Conservation (phyloP, 495 filamentous ascomycete genomes). For the Jackrogersella minutella region DNA sequence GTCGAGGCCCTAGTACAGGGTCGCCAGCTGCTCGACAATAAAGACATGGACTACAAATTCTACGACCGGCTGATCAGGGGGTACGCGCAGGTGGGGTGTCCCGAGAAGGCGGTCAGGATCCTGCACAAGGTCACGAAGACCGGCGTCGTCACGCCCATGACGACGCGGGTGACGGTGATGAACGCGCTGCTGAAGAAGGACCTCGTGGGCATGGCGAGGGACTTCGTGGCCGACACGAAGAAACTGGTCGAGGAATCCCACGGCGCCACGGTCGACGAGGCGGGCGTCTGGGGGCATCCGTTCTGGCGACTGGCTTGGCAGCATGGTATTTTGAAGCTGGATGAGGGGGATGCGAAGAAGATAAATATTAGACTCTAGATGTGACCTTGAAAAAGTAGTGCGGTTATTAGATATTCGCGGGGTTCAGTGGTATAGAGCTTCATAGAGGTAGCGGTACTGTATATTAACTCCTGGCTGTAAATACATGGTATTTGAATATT, state of each 20-base stretch:
- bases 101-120: constrained; percentile 58
- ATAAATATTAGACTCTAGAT: neutral
- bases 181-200: constrained; percentile 54
- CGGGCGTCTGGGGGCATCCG: constrained; percentile 48
- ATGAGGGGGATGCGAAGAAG: neutral
- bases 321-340: constrained; percentile 44
- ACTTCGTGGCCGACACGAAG: constrained; percentile 50
- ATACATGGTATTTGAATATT: too few species aligned
- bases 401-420: too few species aligned
- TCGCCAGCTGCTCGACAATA: constrained; percentile 47
- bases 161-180: constrained; percentile 57
- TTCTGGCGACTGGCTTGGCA: constrained; percentile 54
- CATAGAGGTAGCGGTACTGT: too few species aligned
- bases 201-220: constrained; percentile 44
- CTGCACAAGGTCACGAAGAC: constrained; percentile 54
- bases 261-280: constrained; percentile 8
- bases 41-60: constrained; percentile 64
- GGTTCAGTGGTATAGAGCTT: too few species aligned
- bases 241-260: constrained; percentile 41
- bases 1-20: constrained; percentile 62
- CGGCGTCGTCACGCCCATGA: constrained; percentile 52
- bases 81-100: constrained; percentile 61
- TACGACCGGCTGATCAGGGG: constrained; percentile 73
- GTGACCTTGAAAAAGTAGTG: too few species aligned
- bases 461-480: too few species aligned